Conservation (phyloP, 2,329 filamentous ascomycete species). For the Colletotrichum scovillei region DNA sequence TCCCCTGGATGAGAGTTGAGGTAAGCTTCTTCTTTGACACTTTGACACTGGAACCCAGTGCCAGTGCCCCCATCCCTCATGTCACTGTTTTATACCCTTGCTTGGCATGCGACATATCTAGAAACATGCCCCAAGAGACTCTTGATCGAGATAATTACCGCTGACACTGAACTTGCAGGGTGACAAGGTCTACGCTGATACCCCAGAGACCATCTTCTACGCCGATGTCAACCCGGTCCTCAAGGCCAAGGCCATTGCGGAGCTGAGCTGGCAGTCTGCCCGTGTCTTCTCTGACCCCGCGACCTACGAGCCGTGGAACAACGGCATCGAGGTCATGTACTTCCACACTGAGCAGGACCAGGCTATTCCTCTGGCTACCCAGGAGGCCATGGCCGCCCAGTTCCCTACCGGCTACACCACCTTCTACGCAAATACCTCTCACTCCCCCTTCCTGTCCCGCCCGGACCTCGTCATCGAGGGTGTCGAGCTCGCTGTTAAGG, state of each 20-base stretch:
- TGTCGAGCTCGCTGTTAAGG: constrained; percentile 25
- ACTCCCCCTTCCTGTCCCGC: constrained; percentile 32
- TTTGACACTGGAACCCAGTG: too few relatives aligned
- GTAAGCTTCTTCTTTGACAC: constrained; percentile 28
- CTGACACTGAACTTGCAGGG: constrained; percentile 25
- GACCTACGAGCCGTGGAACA: constrained; percentile 42
- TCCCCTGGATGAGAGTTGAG: constrained; percentile 43
- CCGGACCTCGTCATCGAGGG: constrained; percentile 28
- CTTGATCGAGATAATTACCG: neutral
- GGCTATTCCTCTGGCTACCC: constrained; percentile 37
- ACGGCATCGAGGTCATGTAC: constrained; percentile 42
- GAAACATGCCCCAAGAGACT: neutral
- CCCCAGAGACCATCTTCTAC: constrained; percentile 39
- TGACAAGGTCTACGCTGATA: constrained; percentile 24
- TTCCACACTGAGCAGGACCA: constrained; percentile 41
- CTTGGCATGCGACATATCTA: neutral
- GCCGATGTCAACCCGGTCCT: constrained; percentile 38
- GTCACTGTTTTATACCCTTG: constrained; percentile 15
- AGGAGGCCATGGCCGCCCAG: constrained; percentile 39
- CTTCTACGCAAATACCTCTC: constrained; percentile 23
- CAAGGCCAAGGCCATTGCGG: constrained; percentile 31
- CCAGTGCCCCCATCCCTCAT: constrained; percentile 5
- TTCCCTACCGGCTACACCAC: constrained; percentile 26
- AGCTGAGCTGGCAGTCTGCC: constrained; percentile 21
- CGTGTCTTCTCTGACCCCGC: constrained; percentile 39